Percentiles rank a stretch among this genome's conserved stretches.
Conservation (phyloP, 345 rosid species). For the Arabidopsis arenosa region DNA sequence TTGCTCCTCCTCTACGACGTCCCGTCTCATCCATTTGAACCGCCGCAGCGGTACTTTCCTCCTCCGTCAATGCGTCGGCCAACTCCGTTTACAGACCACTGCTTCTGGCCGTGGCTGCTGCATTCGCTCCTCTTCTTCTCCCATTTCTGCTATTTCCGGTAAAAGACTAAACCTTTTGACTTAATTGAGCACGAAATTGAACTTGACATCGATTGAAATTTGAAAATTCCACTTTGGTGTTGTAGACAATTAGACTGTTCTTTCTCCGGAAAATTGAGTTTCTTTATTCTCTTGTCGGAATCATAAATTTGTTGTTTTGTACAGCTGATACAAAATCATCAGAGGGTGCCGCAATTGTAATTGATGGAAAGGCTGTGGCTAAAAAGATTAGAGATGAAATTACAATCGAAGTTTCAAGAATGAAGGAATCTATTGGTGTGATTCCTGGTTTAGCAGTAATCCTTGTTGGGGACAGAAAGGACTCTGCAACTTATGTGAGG, state of each 20-base stretch:
- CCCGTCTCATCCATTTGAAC: constrained; percentile 51
- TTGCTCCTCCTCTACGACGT: constrained; percentile 52
- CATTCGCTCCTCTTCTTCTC: constrained; percentile 40
- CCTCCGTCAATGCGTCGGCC: constrained; percentile 42
- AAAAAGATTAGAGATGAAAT: constrained; percentile 76
- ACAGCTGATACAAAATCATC: constrained; percentile 46
- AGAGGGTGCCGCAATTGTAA: constrained; percentile 60
- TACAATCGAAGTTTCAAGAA: constrained; percentile 61
- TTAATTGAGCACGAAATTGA: background rate
- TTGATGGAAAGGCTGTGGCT: constrained; percentile 79
- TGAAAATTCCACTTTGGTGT: background rate
- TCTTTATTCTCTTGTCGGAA: background rate
- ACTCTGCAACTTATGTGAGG: constrained; percentile 82
- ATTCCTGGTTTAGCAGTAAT: constrained; percentile 88
- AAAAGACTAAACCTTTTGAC: background rate
- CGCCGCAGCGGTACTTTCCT: constrained; percentile 21
- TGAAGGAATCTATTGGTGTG: constrained; percentile 75
- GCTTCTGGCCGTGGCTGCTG: constrained; percentile 30
- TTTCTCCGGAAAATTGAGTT: background rate
- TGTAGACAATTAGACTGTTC: background rate
- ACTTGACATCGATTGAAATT: background rate
- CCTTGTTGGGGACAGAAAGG: constrained; percentile 82
- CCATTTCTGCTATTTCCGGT: constrained; percentile 44
- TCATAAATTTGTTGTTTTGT: background rate
- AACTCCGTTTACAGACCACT: constrained; percentile 40